Conservation (phyloP, 768 basidiomycete genomes). For the Boletus insuetus region DNA sequence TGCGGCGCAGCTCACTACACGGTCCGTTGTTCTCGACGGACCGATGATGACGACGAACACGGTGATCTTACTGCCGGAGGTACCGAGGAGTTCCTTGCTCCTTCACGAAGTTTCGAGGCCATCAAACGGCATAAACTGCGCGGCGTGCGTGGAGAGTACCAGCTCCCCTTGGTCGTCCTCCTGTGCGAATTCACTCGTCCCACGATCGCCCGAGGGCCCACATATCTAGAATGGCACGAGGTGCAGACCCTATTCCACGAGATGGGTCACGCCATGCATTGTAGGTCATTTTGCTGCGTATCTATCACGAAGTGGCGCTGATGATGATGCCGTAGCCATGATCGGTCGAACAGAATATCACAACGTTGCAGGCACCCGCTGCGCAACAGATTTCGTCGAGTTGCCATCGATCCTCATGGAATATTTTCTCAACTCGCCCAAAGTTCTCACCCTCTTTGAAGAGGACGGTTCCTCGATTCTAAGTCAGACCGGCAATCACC, state of each 20-base stretch:
- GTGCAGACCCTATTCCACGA: slow-evolving; percentile 95
- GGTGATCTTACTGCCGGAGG: slow-evolving; percentile 53
- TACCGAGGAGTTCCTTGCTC: slow-evolving; percentile 38
- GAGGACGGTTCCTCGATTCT: slow-evolving; percentile 43
- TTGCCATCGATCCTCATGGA: slow-evolving; percentile 99
- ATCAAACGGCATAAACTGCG: slow-evolving; percentile 57
- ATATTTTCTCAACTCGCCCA: slow-evolving; percentile 85
- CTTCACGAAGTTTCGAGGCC: slow-evolving; percentile 63
- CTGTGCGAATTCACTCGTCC: slow-evolving; percentile 82
- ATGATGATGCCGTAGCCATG: slow-evolving; percentile 66
- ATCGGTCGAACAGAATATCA: slow-evolving; percentile 96
- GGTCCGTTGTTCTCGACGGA: slow-evolving; percentile 87
- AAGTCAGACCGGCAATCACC: slow-evolving; percentile 58
- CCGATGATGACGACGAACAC: slow-evolving; percentile 83
- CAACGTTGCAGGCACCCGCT: slow-evolving; percentile 95
- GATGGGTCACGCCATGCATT: slow-evolving; percentile 99
- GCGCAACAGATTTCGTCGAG: slow-evolving; percentile 98
- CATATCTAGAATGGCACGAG: slow-evolving; percentile 87
- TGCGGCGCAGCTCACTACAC: slow-evolving; percentile 97
- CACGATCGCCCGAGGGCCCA: slow-evolving; percentile 56
- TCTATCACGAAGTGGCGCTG: not conserved
- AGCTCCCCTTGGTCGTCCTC: slow-evolving; percentile 89
- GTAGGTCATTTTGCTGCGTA: slow-evolving; percentile 49
- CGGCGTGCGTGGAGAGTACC: slow-evolving; percentile 68
- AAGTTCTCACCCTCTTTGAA: slow-evolving; percentile 79